Percentiles rank a stretch among this genome's conserved stretches.
phyloP scores from a whole-genome alignment of 306 rosid species.

The Quillaja saponaria region DNA sequence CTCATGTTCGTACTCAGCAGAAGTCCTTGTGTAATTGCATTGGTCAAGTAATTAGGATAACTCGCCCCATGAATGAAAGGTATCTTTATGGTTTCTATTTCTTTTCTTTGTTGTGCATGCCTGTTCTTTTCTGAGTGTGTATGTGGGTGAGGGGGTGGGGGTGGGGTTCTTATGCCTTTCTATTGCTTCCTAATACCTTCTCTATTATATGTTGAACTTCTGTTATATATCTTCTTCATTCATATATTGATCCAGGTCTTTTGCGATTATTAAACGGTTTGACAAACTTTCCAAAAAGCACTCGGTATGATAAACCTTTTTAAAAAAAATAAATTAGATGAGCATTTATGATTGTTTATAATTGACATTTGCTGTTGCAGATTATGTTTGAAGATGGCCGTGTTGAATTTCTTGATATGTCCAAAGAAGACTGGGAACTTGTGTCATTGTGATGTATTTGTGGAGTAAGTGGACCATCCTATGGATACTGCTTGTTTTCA shows the following conservation, averaged over 20 bases:
- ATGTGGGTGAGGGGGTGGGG: too few relatives aligned
- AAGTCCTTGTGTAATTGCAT: constrained; percentile 57
- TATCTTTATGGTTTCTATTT: constrained; percentile 27
- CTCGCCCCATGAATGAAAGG: constrained; percentile 55
- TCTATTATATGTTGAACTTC: too few relatives aligned
- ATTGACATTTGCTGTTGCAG: constrained; percentile 45
- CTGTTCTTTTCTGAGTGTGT: too few relatives aligned
- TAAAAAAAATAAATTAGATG: constrained; percentile 24
- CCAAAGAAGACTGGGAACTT: constrained; percentile 85
- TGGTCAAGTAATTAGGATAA: constrained; percentile 70
- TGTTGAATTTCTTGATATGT: constrained; percentile 62
- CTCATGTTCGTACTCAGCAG: constrained; percentile 37
- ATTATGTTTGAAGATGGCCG: constrained; percentile 78
- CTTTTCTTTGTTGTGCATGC: background rate
- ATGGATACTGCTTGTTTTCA: background rate
- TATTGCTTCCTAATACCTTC: too few relatives aligned
- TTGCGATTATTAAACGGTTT: constrained; percentile 69
- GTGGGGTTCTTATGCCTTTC: too few relatives aligned
- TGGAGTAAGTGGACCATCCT: constrained; percentile 28
- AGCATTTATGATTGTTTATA: constrained; percentile 5
- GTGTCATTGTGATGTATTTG: constrained; percentile 47
- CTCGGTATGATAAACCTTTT: constrained; percentile 46
- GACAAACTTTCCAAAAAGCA: constrained; percentile 66
- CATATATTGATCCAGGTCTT: constrained; percentile 50
- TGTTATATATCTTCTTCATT: background rate